These are phyloP conservation scores for Endocalyx cinctus DNA, from an alignment of 2,329 filamentous ascomycete species.

Conservation along the genomic window DNA sequence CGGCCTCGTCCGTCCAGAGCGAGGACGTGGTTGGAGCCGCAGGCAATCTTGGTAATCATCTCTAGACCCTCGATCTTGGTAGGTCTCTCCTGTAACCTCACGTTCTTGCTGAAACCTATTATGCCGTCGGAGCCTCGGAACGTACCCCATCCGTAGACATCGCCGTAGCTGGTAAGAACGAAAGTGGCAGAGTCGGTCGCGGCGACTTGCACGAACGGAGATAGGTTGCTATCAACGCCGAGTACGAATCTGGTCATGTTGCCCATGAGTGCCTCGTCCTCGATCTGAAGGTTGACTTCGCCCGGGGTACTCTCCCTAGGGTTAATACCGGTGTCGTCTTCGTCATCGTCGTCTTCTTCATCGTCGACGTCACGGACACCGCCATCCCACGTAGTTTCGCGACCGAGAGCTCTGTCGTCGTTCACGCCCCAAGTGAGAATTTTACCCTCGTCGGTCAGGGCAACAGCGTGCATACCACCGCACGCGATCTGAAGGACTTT, in stretches of 20 bases:
- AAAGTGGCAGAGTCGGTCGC: constrained; percentile 62
- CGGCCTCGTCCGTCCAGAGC: constrained; percentile 66
- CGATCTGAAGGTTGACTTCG: constrained; percentile 42
- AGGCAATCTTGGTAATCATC: constrained; percentile 58
- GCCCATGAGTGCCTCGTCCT: constrained; percentile 51
- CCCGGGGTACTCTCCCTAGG: constrained; percentile 66
- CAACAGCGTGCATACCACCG: constrained; percentile 67
- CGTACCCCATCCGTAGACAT: constrained; percentile 65
- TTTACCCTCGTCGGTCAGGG: constrained; percentile 65
- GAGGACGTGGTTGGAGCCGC: constrained; percentile 65
- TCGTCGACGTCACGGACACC: constrained; percentile 54
- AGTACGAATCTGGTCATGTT: no score
- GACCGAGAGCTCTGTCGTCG: constrained; percentile 67
- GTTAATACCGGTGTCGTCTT: constrained; percentile 63
- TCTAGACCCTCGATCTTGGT: constrained; percentile 51
- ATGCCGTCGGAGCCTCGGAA: constrained; percentile 57
- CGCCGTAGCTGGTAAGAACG: constrained; percentile 57
- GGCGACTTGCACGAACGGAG: constrained; percentile 50
- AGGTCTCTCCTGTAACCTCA: constrained; percentile 43
- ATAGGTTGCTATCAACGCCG: constrained; percentile 53
- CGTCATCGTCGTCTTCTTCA: constrained; percentile 42
- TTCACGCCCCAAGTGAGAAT: constrained; percentile 80
- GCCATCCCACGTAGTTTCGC: constrained; percentile 62
- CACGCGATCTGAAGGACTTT: constrained; percentile 61
- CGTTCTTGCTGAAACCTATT: constrained; percentile 56